phyloP scores from a whole-genome alignment of 78 protist genomes.

The Andalucia godoyi region DNA sequence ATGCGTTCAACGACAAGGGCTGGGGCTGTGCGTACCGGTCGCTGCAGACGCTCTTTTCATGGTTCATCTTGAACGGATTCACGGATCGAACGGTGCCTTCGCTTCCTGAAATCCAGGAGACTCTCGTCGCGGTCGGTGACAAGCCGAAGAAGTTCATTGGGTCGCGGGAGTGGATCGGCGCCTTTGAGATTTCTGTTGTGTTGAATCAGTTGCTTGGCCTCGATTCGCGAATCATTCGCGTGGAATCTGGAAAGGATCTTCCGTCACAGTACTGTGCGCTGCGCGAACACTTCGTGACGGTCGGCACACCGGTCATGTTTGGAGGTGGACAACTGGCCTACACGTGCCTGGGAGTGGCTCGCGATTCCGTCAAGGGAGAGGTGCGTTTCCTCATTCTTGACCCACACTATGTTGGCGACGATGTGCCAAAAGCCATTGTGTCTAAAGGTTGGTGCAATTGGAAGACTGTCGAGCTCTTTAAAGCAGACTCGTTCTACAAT shows the following conservation, averaged over 20 bases:
- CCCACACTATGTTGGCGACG: slow-evolving; percentile 67
- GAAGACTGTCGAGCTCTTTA: slow-evolving; percentile 6
- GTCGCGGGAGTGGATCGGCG: slow-evolving; percentile 66
- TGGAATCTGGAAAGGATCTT: not conserved
- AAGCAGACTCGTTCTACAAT: slow-evolving; percentile 8
- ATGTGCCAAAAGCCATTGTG: not conserved
- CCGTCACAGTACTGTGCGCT: not conserved
- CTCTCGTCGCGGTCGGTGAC: slow-evolving; percentile 38
- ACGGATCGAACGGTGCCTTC: slow-evolving; percentile 33
- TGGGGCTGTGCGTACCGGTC: slow-evolving; percentile 87
- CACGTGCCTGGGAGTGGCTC: slow-evolving; percentile 58
- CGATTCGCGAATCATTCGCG: not conserved
- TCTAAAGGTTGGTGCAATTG: slow-evolving; percentile 19
- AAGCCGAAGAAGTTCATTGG: slow-evolving; percentile 30
- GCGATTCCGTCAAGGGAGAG: slow-evolving; percentile 32
- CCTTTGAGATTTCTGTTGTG: slow-evolving; percentile 41
- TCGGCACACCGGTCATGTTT: slow-evolving; percentile 67
- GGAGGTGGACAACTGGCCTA: slow-evolving; percentile 76
- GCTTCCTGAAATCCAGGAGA: slow-evolving; percentile 46
- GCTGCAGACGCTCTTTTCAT: slow-evolving; percentile 60
- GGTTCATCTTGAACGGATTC: slow-evolving; percentile 22
- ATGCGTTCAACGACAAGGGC: slow-evolving; percentile 51
- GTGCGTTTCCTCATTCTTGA: slow-evolving; percentile 59
- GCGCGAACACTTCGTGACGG: slow-evolving; percentile 46
- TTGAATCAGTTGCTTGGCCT: slow-evolving; percentile 16